A percentile compares a stretch with the other conserved stretches of the same genome.
Conservation (phyloP, 2,329 filamentous ascomycete species). For the Cercospora canescens region DNA sequence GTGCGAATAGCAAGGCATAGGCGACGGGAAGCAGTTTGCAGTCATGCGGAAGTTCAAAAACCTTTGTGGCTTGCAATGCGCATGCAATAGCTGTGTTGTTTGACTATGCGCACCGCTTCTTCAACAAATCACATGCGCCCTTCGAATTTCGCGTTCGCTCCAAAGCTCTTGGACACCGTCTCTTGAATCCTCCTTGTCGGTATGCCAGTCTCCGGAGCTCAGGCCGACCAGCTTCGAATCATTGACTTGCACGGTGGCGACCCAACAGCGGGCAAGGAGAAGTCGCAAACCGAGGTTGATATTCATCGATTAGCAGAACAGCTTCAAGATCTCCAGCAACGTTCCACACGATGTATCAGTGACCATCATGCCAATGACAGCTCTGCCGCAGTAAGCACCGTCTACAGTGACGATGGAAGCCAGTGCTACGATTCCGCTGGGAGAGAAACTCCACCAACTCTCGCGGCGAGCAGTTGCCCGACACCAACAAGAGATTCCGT, state of each 20-base stretch:
- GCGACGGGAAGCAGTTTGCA: background rate
- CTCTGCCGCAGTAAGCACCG: conserved; percentile 15
- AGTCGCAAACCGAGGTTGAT: conserved; percentile 13
- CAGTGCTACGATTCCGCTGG: conserved; percentile 7
- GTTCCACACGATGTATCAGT: conserved; percentile 12
- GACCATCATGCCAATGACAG: conserved; percentile 12
- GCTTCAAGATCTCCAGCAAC: conserved; percentile 15
- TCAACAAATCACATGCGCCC: background rate
- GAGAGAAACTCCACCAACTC: conserved; percentile 12
- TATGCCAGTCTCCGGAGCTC: conserved; percentile 11
- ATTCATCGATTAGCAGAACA: conserved; percentile 12
- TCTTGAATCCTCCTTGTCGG: background rate
- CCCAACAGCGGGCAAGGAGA: background rate
- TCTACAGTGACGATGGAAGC: conserved; percentile 17
- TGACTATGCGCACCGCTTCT: background rate
- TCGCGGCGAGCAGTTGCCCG: conserved; percentile 12
- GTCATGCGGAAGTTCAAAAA: background rate
- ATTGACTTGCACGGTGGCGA: conserved; percentile 2
- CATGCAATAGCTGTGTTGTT: conserved; percentile 5
- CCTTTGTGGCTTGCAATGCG: conserved; percentile 1
- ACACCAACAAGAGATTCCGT: conserved; percentile 16
- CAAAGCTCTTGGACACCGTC: conserved; percentile 2
- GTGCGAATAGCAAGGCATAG: conserved; percentile 4
- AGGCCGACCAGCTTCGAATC: conserved; percentile 9
- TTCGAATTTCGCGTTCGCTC: background rate